Evolutionary conservation across 306 rosid species (phyloP).

Genomic region (Prinsepia uniflora): DNA sequence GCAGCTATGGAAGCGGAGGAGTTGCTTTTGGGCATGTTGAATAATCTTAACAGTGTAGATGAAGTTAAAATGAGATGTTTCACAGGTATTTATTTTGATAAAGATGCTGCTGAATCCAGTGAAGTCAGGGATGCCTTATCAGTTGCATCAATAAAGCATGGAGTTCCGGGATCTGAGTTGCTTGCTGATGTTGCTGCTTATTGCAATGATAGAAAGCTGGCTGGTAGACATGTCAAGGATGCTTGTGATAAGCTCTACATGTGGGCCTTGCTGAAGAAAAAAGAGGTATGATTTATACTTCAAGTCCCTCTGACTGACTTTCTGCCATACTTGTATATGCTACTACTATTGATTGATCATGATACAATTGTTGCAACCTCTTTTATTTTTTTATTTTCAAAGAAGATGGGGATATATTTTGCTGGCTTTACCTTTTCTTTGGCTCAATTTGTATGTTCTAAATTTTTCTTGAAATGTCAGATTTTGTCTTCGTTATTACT

Average conservation of each 20-base stretch:
- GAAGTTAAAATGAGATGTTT: slow-evolving; percentile 46
- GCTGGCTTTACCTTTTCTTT: not conserved
- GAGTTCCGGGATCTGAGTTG: slow-evolving; percentile 46
- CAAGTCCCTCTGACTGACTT: too few relatives aligned
- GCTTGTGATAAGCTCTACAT: slow-evolving; percentile 72
- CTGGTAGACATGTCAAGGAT: slow-evolving; percentile 66
- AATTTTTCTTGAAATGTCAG: not conserved
- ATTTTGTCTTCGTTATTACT: not conserved
- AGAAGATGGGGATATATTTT: too few relatives aligned
- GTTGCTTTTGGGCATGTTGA: slow-evolving; percentile 36
- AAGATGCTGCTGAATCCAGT: slow-evolving; percentile 60
- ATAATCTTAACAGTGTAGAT: slow-evolving; percentile 28
- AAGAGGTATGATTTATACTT: slow-evolving; percentile 40
- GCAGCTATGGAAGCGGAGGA: slow-evolving; percentile 83
- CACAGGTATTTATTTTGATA: slow-evolving; percentile 62
- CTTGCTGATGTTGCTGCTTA: slow-evolving; percentile 58
- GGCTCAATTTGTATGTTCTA: not conserved
- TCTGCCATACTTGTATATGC: not conserved
- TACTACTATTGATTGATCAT: not conserved
- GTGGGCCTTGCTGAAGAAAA: slow-evolving; percentile 71
- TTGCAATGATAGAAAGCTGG: slow-evolving; percentile 78
- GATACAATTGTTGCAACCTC: not conserved
- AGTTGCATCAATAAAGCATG: slow-evolving; percentile 62
- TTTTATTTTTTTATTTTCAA: too few relatives aligned
- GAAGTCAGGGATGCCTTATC: slow-evolving; percentile 60